Evolutionary conservation across 2,329 filamentous ascomycete species (phyloP), one percentile per base, ranked within the genome.

Genomic region (Botrytis medusae): DNA sequence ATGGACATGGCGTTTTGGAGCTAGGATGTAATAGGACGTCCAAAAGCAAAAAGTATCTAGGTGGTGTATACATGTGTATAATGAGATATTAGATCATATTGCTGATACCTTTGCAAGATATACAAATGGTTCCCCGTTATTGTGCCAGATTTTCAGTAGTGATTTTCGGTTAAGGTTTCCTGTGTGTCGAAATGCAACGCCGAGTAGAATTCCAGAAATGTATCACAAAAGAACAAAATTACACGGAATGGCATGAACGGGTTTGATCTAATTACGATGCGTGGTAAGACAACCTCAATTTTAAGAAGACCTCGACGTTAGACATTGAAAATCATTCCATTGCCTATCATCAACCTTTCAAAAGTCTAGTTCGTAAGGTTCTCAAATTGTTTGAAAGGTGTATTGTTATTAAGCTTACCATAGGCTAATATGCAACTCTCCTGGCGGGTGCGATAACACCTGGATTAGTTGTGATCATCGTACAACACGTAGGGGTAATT

Each of bases 11-110:
- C 65, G 65, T 69, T 69, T 42, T 37, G 65, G 51, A 69, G 65
- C 48, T 69, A n/a, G 65, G 48, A 69, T 25, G 48, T 18, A 32
- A 57, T 57, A 29, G 65, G 40, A 42, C 18, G 34, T 69, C 54
- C 37, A 69, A 69, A 69, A 69, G 65, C 48, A 57, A 69, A 68
- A 69, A 32, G 37, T 69, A 51, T 42, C 65, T 57, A 32, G 65
- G 48, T 69, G 48, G 6, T 68, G 34, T 68, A 68, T 29, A 42
- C n/a, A 37, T 44, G 48, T 59, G 65, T 69, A 42, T 69, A 69
- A 57, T 69, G 37, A 69, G 65, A 69, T 57, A 42, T 25, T 48
- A 68, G 34, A 42, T 10, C 18, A 25, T 69, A 32, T 69, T 69
- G 16, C 48, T 44, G 65, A 69, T 69, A 69, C 48, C 37, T 42